Conservation (phyloP, 2,329 filamentous ascomycete species). For the Arthroderma sp. region DNA sequence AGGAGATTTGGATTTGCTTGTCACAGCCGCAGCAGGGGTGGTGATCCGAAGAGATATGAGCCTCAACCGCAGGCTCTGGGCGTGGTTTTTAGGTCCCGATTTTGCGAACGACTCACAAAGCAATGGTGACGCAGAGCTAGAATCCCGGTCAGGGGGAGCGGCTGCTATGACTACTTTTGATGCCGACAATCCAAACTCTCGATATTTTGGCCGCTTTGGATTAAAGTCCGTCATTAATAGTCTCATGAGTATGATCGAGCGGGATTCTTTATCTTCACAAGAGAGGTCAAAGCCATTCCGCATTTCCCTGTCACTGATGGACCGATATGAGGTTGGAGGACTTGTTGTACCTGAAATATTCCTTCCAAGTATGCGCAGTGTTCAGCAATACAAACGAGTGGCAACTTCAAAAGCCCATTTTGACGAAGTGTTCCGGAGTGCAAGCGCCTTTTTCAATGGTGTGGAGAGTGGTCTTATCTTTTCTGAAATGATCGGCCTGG, state of each 20-base stretch:
- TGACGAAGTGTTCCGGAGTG: slow-evolving; percentile 77
- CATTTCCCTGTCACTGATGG: slow-evolving; percentile 91
- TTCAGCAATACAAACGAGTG: slow-evolving; percentile 57
- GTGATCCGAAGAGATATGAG: slow-evolving; percentile 91
- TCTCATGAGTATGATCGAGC: slow-evolving; percentile 61
- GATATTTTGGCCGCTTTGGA: slow-evolving; percentile 74
- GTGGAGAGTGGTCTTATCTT: slow-evolving; percentile 92
- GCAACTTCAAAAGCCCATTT: slow-evolving; percentile 58
- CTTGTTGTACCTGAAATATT: slow-evolving; percentile 81
- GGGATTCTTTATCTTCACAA: slow-evolving; percentile 39
- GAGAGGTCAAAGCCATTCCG: slow-evolving; percentile 77
- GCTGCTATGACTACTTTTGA: slow-evolving; percentile 18
- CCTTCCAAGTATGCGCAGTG: slow-evolving; percentile 67
- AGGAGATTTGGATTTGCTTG: slow-evolving; percentile 66
- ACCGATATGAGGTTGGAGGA: slow-evolving; percentile 92
- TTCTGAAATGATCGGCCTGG: slow-evolving; percentile 59
- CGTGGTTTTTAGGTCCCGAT: slow-evolving; percentile 83
- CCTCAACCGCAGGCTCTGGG: slow-evolving; percentile 85
- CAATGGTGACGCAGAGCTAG: slow-evolving; percentile 18
- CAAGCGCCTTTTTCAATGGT: slow-evolving; percentile 92
- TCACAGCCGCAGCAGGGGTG: slow-evolving; percentile 73
- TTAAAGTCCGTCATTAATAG: slow-evolving; percentile 60
- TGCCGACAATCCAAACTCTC: slow-evolving; percentile 47
- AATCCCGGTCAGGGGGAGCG: slow-evolving; percentile 16
- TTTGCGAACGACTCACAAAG: slow-evolving; percentile 28